A percentile compares a stretch with the other conserved stretches of the same genome.
Conservation (phyloP, 371 early-diverging fungal species). For the Parasitella parasitica region DNA sequence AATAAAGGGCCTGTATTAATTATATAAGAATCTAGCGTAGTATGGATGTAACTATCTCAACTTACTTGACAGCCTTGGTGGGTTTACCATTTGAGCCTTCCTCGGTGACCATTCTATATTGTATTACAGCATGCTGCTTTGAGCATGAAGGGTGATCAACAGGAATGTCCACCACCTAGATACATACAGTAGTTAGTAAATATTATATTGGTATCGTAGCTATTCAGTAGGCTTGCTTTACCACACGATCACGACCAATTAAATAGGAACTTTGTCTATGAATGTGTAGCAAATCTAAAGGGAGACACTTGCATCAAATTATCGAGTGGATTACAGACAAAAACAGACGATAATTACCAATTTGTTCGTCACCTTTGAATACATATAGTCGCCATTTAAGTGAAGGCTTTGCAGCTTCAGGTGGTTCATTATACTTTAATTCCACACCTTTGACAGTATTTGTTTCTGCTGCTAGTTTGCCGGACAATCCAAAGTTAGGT, state of each 20-base stretch:
- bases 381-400: slow-evolving; percentile 84
- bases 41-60: background rate
- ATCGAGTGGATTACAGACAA: too few species aligned
- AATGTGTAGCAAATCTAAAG: slow-evolving; percentile 77
- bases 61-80: slow-evolving; percentile 58
- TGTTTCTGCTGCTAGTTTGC: slow-evolving; percentile 82
- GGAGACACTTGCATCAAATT: too few species aligned
- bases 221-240: slow-evolving; percentile 29
- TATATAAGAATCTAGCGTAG: background rate
- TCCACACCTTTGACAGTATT: slow-evolving; percentile 83
- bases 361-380: slow-evolving; percentile 86
- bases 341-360: slow-evolving; percentile 61
- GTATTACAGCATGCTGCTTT: slow-evolving; percentile 90
- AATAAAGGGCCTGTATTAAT: slow-evolving; percentile 73
- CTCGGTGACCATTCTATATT: slow-evolving; percentile 20
- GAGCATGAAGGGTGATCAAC: slow-evolving; percentile 88
- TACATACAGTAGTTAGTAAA: too few species aligned
- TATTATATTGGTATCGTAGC: too few species aligned
- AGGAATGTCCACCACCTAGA: slow-evolving; percentile 90
- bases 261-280: slow-evolving; percentile 87
- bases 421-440: slow-evolving; percentile 88
- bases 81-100: slow-evolving; percentile 13
- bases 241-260: slow-evolving; percentile 87
- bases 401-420: slow-evolving; percentile 82
- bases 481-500: slow-evolving; percentile 84